Base-by-base conservation (phyloP, 2,329 filamentous ascomycete species). In the Xylariaceae sp. region DNA sequence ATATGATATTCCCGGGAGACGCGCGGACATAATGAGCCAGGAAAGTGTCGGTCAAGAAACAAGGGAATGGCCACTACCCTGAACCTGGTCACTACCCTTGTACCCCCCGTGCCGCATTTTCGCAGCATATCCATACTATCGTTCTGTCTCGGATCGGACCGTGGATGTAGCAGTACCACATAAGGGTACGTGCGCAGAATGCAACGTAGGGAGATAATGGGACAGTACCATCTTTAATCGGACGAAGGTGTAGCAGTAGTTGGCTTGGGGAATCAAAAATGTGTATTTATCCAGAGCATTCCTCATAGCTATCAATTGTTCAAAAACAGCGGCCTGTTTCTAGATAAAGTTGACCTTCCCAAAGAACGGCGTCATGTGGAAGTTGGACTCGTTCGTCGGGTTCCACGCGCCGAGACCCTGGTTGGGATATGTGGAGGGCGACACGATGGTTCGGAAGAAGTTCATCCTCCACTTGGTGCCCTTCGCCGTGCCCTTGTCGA, bases 381-480 rank as follows among this genome's bases (percentile, higher is more conserved):
- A 73, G 50, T 59, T 72, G 0, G 68, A 60, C 50, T 65, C 53
- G 43, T 69, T 53, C 1, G 69, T 66, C 2, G 64, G 59, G 41
- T 53, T 71, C 70, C 70, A 73, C 5, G 61, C 69, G 12, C 68
- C 68, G 4, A 70, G 56, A 1, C 43, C 48, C 53, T 71, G 68
- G 24, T 64, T 57, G 0, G 70, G 69, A 47, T 60, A 73, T 7
- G 58, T 69, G 1, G 59, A 53, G 0, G 62, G 62, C 17, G 61
- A 59, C 3, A 65, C 67, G 19, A 70, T 53, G 3, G 68, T 73
- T 31, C 70, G 61, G 54, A 73, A 69, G 46, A 73, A 73, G 51
- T 73, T 72, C 68, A 73, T 72, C 41, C 70, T 60, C 70, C 70
- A 73, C 44, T 59, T 37, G 1, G 68, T 71, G 15, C 66, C 66